Conservation (phyloP, 495 filamentous ascomycete species). For the Halenospora varia region DNA sequence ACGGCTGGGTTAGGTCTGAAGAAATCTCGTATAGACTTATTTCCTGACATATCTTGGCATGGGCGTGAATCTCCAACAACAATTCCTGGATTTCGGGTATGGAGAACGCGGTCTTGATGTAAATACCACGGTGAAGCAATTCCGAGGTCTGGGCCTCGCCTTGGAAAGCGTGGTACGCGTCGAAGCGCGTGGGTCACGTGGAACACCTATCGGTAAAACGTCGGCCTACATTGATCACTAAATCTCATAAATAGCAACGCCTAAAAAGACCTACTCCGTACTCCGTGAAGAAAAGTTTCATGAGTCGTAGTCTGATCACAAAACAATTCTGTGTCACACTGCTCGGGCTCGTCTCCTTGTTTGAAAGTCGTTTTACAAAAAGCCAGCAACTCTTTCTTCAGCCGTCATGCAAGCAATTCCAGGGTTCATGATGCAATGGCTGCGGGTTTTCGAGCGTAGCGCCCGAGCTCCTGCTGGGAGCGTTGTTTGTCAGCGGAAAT, state of each 20-base stretch:
- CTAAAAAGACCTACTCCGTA: no score
- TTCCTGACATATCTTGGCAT: conserved; percentile 1
- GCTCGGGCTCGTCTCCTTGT: not conserved
- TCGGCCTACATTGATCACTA: no score
- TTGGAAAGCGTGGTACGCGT: no score
- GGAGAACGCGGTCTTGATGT: no score
- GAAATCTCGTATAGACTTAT: conserved; percentile 13
- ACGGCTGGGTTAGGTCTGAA: conserved; percentile 9
- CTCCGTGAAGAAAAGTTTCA: not conserved
- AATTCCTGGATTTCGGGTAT: no score
- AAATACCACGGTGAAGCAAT: no score
- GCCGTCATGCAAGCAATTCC: not conserved
- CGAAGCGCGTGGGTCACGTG: no score
- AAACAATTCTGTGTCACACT: not conserved
- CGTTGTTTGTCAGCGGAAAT: not conserved
- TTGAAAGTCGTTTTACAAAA: conserved; percentile 5
- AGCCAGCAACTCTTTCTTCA: not conserved
- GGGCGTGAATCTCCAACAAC: no score
- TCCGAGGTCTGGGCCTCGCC: no score
- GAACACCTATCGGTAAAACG: no score
- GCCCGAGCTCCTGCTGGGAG: not conserved
- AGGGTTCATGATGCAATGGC: not conserved
- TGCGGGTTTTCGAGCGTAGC: not conserved
- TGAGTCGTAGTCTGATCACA: not conserved
- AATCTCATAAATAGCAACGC: no score